Base-by-base conservation (phyloP, 179 eudicot species). In the Silene coronaria region DNA sequence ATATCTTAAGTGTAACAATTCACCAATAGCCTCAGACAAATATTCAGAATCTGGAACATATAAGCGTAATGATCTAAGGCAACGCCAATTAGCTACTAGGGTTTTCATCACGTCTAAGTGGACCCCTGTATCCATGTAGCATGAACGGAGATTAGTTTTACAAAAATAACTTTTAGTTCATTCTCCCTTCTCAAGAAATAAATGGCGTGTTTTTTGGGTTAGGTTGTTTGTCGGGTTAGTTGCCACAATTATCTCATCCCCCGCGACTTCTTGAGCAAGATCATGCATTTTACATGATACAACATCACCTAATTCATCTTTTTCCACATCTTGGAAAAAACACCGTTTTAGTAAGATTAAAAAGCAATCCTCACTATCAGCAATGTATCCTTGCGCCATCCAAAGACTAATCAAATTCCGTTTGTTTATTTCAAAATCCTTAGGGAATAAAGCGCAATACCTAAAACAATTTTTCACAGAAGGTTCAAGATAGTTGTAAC, bases 291-390 rank as follows among this genome's bases (percentile, higher is more conserved):
- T 83, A 71, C 80, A 83, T 0, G 68, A 36, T 0, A 22, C 51
- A 1, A 82, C 58, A 0, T 55, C 70, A 71, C 84, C 85, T 51
- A 7, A 10, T 0, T 3, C 4, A 53, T 72, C 67, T 23, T 22
- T 55, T 19, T 63, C 16, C 3, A 81, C 82, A 60, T 83, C 82
- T 78, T 85, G 84, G 38, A 87, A 80, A 62, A 82, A 82, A 5
- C 83, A 82, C 66, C 82, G 77, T 70, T 67, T 78, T 14, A 80
- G 28, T 70, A 87, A 70, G 14, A 70, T 70, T 26, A 63, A 38
- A 62, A 85, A 80, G 32, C 68, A 78, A 7, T 70, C 45, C 28
- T 80, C 79, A 36, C 53, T 21, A 67, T 34, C 53, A 19, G 3
- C 53, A 68, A 71, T 69, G 34, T 67, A 75, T 2, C 82, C 75